Evolutionary conservation across 2,329 filamentous ascomycete genomes (phyloP).

Genomic region (Colletotrichum camelliae): DNA sequence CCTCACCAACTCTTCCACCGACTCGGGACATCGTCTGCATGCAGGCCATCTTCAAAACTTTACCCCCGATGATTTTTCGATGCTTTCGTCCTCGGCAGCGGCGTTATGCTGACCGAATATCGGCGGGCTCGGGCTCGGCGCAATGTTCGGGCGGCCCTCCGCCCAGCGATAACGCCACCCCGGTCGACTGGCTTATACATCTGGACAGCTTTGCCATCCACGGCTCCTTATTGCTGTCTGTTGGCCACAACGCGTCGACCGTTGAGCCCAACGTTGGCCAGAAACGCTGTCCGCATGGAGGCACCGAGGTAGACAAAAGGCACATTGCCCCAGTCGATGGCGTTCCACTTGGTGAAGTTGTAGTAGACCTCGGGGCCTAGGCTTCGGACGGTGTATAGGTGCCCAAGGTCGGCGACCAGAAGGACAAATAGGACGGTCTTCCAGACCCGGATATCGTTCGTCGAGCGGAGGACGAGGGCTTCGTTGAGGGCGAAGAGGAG

Average conservation of each 20-base stretch:
- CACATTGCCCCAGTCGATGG: conserved; percentile 72
- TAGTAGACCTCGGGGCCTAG: conserved; percentile 70
- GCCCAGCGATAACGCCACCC: neutral
- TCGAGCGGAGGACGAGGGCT: conserved; percentile 74
- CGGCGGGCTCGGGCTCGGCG: conserved; percentile 13
- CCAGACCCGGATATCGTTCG: conserved; percentile 74
- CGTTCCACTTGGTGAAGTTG: conserved; percentile 66
- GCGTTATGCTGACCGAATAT: neutral
- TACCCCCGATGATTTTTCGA: neutral
- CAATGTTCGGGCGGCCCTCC: conserved; percentile 11
- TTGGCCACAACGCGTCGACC: conserved; percentile 1
- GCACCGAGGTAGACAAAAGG: conserved; percentile 74
- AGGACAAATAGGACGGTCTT: conserved; percentile 68
- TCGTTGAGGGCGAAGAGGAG: conserved; percentile 80
- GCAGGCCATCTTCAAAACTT: neutral
- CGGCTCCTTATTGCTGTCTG: conserved; percentile 17
- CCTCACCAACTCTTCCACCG: neutral
- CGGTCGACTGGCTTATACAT: neutral
- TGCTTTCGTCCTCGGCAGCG: neutral
- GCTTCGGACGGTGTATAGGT: conserved; percentile 69
- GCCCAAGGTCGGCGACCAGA: conserved; percentile 78
- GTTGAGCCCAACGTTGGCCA: conserved; percentile 60
- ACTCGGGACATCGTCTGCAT: neutral
- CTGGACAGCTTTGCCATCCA: neutral
- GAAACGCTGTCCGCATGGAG: conserved; percentile 62